A percentile compares a stretch with the other conserved stretches of the same genome.
phyloP scores from a whole-genome alignment of 805 yeast genomes.

The Kodamaea hsintzibuensis region DNA sequence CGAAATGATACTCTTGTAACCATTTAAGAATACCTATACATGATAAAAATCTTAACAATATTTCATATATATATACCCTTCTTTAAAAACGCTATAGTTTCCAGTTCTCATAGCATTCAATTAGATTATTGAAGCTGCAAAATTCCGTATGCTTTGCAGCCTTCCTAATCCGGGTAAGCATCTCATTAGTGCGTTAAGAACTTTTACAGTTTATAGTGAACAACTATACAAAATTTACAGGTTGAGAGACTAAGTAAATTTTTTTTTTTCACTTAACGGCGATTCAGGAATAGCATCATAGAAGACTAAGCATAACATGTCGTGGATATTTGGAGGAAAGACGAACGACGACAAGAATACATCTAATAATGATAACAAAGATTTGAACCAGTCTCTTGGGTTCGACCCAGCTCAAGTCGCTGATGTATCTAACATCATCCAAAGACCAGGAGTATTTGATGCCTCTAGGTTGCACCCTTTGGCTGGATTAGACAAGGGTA shows the following conservation, averaged over 20 bases:
- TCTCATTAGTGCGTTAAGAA: not conserved
- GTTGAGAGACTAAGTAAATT: slow-evolving; percentile 4
- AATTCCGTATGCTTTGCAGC: not conserved
- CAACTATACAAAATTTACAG: not conserved
- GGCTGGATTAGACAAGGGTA: slow-evolving; percentile 87
- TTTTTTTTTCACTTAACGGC: slow-evolving; percentile 4
- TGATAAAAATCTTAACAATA: not conserved
- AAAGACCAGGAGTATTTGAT: slow-evolving; percentile 63
- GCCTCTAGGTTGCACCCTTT: slow-evolving; percentile 81
- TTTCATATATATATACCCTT: not conserved
- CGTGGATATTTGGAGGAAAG: slow-evolving; percentile 52
- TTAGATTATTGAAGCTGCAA: not conserved
- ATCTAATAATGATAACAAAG: slow-evolving; percentile 5
- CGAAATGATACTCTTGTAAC: not conserved
- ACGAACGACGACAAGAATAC: slow-evolving; percentile 15
- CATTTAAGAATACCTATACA: not conserved
- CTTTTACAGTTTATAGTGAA: slow-evolving; percentile 1
- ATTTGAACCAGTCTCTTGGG: slow-evolving; percentile 44
- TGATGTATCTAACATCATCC: slow-evolving; percentile 62
- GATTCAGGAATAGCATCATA: slow-evolving; percentile 1
- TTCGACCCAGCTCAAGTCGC: slow-evolving; percentile 66
- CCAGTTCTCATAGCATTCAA: not conserved
- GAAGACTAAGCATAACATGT: slow-evolving; percentile 27
- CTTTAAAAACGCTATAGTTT: not conserved
- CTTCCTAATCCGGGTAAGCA: slow-evolving; percentile 5